Conservation (phyloP, 179 eudicot species). For the Spinacia oleracea region DNA sequence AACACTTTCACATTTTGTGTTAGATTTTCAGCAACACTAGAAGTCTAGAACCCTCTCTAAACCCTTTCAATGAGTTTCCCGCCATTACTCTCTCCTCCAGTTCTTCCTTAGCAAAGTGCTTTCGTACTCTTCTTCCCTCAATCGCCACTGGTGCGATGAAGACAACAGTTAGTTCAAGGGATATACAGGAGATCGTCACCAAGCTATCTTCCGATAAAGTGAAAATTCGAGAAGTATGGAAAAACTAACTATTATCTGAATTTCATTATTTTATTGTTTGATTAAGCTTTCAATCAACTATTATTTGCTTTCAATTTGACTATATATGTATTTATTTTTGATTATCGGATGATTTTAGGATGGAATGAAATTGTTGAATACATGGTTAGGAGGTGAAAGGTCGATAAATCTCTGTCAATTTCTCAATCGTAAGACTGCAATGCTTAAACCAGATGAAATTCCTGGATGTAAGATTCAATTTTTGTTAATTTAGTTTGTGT, state of each 20-base stretch:
- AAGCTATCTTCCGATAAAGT: constrained; percentile 77
- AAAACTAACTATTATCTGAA: constrained; percentile 2
- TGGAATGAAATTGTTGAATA: constrained; percentile 78
- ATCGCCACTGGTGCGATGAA: constrained; percentile 17
- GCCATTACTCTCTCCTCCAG: constrained; percentile 20
- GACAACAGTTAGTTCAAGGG: constrained; percentile 61
- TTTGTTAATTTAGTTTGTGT: background rate
- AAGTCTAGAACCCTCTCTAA: constrained; percentile 23
- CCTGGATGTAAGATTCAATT: constrained; percentile 63
- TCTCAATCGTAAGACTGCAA: constrained; percentile 56
- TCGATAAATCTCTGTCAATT: constrained; percentile 66
- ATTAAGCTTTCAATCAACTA: background rate
- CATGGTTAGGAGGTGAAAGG: constrained; percentile 91
- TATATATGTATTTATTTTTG: background rate
- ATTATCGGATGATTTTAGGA: constrained; percentile 52
- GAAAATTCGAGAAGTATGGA: constrained; percentile 70
- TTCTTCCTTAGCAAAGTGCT: background rate
- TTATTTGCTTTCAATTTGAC: constrained; percentile 2
- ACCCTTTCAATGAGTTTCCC: constrained; percentile 14
- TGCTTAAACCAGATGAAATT: constrained; percentile 60
- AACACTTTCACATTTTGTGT: background rate
- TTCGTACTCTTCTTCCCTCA: background rate
- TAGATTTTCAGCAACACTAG: background rate
- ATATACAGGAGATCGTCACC: constrained; percentile 69
- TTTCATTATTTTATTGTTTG: background rate